Base-by-base conservation (phyloP, 2,329 filamentous ascomycete genomes). In the Colletotrichum incanum region DNA sequence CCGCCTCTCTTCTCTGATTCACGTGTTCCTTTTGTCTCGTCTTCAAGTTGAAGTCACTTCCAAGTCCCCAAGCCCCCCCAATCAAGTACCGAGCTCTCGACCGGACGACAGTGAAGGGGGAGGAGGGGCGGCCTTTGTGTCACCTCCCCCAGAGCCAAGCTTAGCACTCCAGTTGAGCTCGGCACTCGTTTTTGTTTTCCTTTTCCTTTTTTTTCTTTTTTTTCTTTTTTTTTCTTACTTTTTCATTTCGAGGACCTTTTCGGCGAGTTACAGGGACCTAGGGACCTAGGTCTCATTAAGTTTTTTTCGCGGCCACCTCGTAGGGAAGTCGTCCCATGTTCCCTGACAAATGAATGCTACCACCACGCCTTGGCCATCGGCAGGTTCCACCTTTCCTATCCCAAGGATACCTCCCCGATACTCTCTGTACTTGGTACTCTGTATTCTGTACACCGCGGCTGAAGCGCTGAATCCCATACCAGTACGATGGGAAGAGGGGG, bases 301-400 rank as follows among this genome's bases (percentile, higher is more conserved):
- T 50, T 65, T 11, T 2, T 20, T 6, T 6, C 16, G n/a, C 20
- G n/a, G 11, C 20, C 11, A 50, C 7, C 9, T 59, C 50, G 43
- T 49, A 68, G 59, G 59, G 52, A 64, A 64, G 59, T 69, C 65
- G 59, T 72, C 69, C 65, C 69, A 72, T 72, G 69, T 72, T 55
- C 43, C 52, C 45, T 50, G 59, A 69, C 52, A 59, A 41, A 37
- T 49, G 43, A 41, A 37, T 49, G 43, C 59, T 63, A 34, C 60
- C 37, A 68, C 65, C 52, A 52, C 50, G 56, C 65, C 64, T 64
- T 52, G 59, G 52, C 49, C 69, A 54, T 69, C 52, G 65, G 52
- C 59, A 64, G 52, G 52, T 45, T 63, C 58, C 68, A 71, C 47
- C 41, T 18, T n/a, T 20, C 12, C 16, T 12, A 4, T 3, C 58